These are phyloP conservation scores for Cyathus striatus DNA, from an alignment of 768 basidiomycete genomes.

Conservation along the genomic window DNA sequence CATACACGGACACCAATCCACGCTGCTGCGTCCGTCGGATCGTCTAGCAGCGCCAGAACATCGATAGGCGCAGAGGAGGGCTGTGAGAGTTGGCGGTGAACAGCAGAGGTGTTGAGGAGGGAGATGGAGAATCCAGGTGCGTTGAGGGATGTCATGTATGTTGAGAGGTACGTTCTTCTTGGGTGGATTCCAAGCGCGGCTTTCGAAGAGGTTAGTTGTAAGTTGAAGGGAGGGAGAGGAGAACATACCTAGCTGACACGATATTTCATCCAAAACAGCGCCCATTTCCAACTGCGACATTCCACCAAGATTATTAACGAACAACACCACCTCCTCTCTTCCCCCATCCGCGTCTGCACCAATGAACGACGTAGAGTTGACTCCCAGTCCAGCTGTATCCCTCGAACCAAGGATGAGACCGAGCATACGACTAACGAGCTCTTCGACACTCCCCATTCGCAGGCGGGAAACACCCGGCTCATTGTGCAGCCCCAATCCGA, in stretches of 20 bases:
- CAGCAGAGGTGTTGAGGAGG: constrained; percentile 38
- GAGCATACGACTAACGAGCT: constrained; percentile 26
- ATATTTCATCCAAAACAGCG: constrained; percentile 38
- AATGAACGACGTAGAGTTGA: no score
- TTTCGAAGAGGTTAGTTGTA: no score
- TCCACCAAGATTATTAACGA: constrained; percentile 55
- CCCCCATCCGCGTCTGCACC: constrained; percentile 14
- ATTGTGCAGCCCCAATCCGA: constrained; percentile 54
- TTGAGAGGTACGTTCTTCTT: constrained; percentile 36
- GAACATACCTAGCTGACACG: constrained; percentile 38
- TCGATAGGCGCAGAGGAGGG: constrained; percentile 5
- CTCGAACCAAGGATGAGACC: constrained; percentile 29
- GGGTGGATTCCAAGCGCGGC: constrained; percentile 31
- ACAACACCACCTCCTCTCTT: constrained; percentile 44
- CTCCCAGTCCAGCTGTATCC: constrained; percentile 33
- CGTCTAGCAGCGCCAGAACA: constrained; percentile 32
- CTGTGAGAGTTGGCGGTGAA: constrained; percentile 9
- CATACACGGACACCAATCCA: constrained; percentile 8
- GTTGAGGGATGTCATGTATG: constrained; percentile 58
- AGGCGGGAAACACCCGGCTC: constrained; percentile 39
- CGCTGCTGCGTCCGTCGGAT: constrained; percentile 34
- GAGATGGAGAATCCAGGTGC: constrained; percentile 56
- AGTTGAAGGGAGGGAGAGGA: no score
- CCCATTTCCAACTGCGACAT: constrained; percentile 48
- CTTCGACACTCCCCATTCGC: constrained; percentile 25